Evolutionary conservation across 192 early-diverging fungal species (phyloP), one percentile per base, ranked within the genome.

Genomic region (Coemansia aciculifera): DNA sequence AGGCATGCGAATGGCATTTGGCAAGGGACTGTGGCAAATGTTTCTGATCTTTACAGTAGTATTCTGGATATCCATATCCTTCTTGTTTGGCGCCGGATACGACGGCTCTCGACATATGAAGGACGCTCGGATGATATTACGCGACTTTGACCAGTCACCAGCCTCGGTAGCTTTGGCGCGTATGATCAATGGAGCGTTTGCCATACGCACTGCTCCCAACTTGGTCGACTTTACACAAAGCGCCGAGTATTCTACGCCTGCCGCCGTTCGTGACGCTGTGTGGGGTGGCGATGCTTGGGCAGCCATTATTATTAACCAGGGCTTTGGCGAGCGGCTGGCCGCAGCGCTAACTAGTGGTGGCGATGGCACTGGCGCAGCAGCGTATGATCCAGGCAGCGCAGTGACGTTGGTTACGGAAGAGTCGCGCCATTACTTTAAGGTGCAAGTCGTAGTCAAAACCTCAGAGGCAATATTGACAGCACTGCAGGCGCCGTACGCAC

Each of bases 381-480:
- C 54, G 13, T 83, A 83, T 34, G 56, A 72, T 5, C 73, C 81
- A 21, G 61, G 38, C 8, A 19, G 34, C 11, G 77, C 73, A 0
- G 72, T 72, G 37, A 78, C 76, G 3, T 27, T 83, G 52, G 29
- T 70, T 4, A 74, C 70, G 1, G 69, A 78, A 27, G 81, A 83
- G 67, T 78, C 81, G 42, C 77, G 77, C 10, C 81, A 78, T 29
- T 83, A 72, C 46, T 78, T 83, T 17, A 78, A 78, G 32, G 76
- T 75, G 0, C 52, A 63, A 34, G 39, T 38, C 5, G 66, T 54
- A 11, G 62, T 64, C 23, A 68, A 68, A 31, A 40, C 54, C 9
- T 49, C 67, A 0, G 29, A 75, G 56, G 38, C 19, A 0, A 74
- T 62, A 61, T 48, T 78, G 27, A 63, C 73, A 0, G 71, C 56